A percentile compares a stretch with the other conserved stretches of the same genome.
These are phyloP conservation scores for Bacterosira constricta DNA, from an alignment of 108 stramenopile genomes.

Conservation along the genomic window DNA sequence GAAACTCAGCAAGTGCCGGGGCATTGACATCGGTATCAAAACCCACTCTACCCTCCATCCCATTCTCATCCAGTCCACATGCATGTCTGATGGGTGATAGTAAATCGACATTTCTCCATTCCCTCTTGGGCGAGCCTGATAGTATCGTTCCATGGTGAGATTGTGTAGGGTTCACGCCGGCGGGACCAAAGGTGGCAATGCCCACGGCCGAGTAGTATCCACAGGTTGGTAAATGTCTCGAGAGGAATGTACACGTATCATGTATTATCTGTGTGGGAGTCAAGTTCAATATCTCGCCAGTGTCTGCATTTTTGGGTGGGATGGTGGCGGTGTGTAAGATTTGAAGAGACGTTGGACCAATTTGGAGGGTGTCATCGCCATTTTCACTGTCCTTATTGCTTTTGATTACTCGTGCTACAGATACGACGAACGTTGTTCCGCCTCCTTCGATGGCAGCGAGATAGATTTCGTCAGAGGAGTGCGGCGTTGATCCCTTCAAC, in stretches of 20 bases:
- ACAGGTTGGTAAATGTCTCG: constrained; percentile 28
- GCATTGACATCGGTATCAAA: constrained; percentile 99
- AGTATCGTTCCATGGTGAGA: constrained; percentile 87
- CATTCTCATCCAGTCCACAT: constrained; percentile 26
- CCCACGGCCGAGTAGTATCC: constrained; percentile 80
- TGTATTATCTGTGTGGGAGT: constrained; percentile 56
- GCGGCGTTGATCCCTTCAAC: no score
- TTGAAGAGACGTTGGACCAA: constrained; percentile 30
- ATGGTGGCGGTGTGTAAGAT: constrained; percentile 55
- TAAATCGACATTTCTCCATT: constrained; percentile 84
- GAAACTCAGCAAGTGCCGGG: constrained; percentile 93
- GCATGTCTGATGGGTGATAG: constrained; percentile 63
- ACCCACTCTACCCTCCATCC: constrained; percentile 31
- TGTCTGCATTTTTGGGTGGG: constrained; percentile 53
- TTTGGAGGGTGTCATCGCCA: constrained; percentile 10
- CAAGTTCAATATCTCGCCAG: background rate
- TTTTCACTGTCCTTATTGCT: constrained; percentile 35
- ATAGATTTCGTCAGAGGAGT: constrained; percentile 28
- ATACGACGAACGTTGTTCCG: constrained; percentile 92
- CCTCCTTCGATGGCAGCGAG: constrained; percentile 95
- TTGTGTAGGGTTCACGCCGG: constrained; percentile 60
- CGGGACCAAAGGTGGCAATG: constrained; percentile 94
- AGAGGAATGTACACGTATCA: constrained; percentile 56
- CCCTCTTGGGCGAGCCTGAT: constrained; percentile 85
- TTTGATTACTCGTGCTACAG: constrained; percentile 53